Conservation (phyloP, 345 rosid genomes). For the Raphanus raphanistrum region DNA sequence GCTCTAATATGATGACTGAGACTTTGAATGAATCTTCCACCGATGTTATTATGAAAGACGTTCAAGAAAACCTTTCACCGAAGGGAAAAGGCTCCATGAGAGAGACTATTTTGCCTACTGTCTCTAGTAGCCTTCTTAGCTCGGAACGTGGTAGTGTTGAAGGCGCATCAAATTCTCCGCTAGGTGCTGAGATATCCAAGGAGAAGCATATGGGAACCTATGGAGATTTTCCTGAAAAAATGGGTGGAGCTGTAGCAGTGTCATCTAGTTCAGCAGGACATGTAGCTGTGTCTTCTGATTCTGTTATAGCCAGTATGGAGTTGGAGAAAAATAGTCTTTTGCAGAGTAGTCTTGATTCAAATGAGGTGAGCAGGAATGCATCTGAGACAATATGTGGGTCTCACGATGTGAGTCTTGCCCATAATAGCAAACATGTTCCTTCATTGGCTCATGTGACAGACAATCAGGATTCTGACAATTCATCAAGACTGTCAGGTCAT, state of each 20-base stretch:
- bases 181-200: constrained; percentile 36
- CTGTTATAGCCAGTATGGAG: constrained; percentile 39
- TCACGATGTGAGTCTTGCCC: constrained; percentile 25
- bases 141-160: constrained; percentile 42
- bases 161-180: constrained; percentile 41
- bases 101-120: constrained; percentile 32
- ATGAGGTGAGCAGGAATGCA: constrained; percentile 37
- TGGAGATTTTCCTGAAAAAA: constrained; percentile 28
- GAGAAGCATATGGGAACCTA: constrained; percentile 34
- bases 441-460: constrained; percentile 33
- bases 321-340: constrained; percentile 31
- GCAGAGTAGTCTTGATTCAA: constrained; percentile 46
- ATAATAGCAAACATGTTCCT: constrained; percentile 28
- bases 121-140: constrained; percentile 36
- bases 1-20: constrained; percentile 40
- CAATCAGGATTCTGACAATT: constrained; percentile 43
- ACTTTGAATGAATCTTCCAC: constrained; percentile 34
- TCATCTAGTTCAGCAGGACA: constrained; percentile 49
- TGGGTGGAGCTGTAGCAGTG: constrained; percentile 39
- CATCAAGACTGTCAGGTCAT: constrained; percentile 46
- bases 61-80: constrained; percentile 43
- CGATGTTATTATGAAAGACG: constrained; percentile 42
- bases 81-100: constrained; percentile 39
- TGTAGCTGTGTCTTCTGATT: constrained; percentile 44
- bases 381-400: constrained; percentile 39